Conservation (phyloP, 495 filamentous ascomycete species). For the Tuber melanosporum region DNA sequence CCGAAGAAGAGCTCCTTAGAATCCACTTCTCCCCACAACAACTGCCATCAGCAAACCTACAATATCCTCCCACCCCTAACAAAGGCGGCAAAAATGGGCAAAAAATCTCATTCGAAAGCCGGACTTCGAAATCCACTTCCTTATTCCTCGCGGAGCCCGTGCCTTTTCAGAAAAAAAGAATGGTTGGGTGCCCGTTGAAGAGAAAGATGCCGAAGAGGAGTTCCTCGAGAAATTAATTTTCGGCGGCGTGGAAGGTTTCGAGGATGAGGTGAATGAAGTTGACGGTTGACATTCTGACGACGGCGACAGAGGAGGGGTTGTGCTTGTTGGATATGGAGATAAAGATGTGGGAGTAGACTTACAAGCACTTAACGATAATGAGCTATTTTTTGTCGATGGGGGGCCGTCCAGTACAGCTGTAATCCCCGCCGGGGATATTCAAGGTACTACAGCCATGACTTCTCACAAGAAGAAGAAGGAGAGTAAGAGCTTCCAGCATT, state of each 20-base stretch:
- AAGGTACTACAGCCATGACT: constrained; percentile 17
- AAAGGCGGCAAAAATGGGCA: too few relatives aligned
- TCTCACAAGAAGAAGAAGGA: constrained; percentile 35
- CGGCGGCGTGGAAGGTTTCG: constrained; percentile 72
- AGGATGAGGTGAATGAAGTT: constrained; percentile 52
- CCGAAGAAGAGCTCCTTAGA: too few relatives aligned
- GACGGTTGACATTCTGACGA: constrained; percentile 32
- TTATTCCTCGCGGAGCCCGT: too few relatives aligned
- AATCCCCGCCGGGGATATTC: constrained; percentile 25
- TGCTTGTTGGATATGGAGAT: constrained; percentile 14
- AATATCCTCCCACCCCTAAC: too few relatives aligned
- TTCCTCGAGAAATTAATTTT: constrained; percentile 82
- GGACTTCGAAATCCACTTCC: too few relatives aligned
- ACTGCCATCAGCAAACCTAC: too few relatives aligned
- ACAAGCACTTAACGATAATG: constrained; percentile 31
- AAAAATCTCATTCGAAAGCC: too few relatives aligned
- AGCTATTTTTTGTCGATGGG: constrained; percentile 14
- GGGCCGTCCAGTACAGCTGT: constrained; percentile 8
- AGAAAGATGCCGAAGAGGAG: constrained; percentile 69
- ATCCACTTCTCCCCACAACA: too few relatives aligned
- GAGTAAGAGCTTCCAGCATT: constrained; percentile 52
- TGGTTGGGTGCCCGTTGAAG: too few relatives aligned
- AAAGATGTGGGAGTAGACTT: constrained; percentile 23
- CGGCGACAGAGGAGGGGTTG: constrained; percentile 41
- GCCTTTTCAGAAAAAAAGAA: too few relatives aligned